Conservation (phyloP, 164 flowering plant genomes). For the Berberis thunbergii region DNA sequence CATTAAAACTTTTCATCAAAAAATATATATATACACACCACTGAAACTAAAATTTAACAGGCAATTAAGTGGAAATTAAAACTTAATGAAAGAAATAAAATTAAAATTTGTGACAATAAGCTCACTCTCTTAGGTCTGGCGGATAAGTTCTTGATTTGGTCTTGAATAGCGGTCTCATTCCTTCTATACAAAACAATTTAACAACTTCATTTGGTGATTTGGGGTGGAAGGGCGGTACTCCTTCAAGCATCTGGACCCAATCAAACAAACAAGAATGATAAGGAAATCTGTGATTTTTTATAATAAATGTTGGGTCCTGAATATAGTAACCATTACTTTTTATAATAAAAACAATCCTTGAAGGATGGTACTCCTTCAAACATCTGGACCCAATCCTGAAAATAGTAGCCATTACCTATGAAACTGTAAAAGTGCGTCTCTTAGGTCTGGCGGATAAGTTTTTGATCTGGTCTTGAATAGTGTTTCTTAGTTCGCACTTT, state of each 20-base stretch:
- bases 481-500: slow-evolving; percentile 9
- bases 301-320: background rate
- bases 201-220: slow-evolving; percentile 69
- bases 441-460: slow-evolving; percentile 69
- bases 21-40: too few relatives aligned
- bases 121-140: slow-evolving; percentile 71
- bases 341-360: too few relatives aligned
- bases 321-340: too few relatives aligned
- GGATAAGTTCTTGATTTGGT: slow-evolving; percentile 62
- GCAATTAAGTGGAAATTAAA: too few relatives aligned
- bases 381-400: too few relatives aligned
- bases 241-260: slow-evolving; percentile 76
- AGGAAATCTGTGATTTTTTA: background rate
- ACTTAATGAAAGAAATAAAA: too few relatives aligned
- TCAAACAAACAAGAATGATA: background rate
- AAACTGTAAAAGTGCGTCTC: slow-evolving; percentile 18
- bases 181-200: slow-evolving; percentile 57
- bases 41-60: too few relatives aligned
- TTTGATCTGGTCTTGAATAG: slow-evolving; percentile 52
- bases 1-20: too few relatives aligned
- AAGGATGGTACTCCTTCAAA: too few relatives aligned
- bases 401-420: too few relatives aligned
- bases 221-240: slow-evolving; percentile 70
- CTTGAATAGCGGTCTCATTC: slow-evolving; percentile 66
- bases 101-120: background rate